phyloP scores from a whole-genome alignment of 2,329 filamentous ascomycete species.

The Didymella glomerata region DNA sequence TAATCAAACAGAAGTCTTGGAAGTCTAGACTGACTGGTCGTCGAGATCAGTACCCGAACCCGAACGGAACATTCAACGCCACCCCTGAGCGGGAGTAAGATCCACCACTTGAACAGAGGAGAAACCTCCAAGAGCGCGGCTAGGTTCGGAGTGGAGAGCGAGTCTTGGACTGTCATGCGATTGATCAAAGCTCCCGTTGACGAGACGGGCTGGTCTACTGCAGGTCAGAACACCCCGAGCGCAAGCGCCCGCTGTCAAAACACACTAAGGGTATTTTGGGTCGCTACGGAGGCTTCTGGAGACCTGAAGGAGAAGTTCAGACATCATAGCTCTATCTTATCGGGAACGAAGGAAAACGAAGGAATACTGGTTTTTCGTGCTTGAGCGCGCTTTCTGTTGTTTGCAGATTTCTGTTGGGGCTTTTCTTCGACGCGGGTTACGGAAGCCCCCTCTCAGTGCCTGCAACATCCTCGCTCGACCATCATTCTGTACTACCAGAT shows the following conservation, averaged over 20 bases:
- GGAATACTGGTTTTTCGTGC: neutral
- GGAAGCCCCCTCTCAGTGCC: neutral
- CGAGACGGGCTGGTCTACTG: neutral
- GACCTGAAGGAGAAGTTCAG: neutral
- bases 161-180: neutral
- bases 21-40: neutral
- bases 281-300: neutral
- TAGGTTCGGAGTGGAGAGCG: neutral
- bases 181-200: neutral
- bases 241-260: neutral
- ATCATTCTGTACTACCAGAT: neutral
- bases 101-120: neutral
- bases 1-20: neutral
- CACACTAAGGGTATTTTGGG: neutral
- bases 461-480: neutral
- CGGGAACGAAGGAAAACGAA: neutral
- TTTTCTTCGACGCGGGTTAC: neutral
- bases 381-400: neutral
- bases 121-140: neutral
- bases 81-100: neutral
- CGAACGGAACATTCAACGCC: constrained; percentile 3
- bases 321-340: neutral
- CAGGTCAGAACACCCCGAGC: neutral
- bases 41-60: neutral
- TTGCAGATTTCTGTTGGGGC: neutral